Conservation (phyloP, 1,284 basidiomycete genomes). For the Leccinum pseudoinsigne region DNA sequence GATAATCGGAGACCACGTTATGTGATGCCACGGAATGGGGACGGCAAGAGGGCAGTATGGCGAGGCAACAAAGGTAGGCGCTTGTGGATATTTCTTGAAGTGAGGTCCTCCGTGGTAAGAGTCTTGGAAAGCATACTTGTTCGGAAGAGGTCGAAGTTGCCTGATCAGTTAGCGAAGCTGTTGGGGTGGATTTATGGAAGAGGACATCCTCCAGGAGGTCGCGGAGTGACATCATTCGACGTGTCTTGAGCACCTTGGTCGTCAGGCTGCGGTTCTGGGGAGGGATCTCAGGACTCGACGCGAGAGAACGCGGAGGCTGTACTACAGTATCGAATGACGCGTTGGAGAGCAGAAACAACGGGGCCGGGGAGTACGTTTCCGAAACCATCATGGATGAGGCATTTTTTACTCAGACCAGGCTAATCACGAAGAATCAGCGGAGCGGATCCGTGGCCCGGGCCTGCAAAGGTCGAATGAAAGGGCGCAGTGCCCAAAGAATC, state of each 20-base stretch:
- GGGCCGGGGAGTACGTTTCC: constrained; percentile 17
- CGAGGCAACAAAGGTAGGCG: constrained; percentile 9
- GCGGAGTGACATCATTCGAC: constrained; percentile 18
- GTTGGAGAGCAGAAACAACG: constrained; percentile 13
- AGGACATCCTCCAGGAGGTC: constrained; percentile 5
- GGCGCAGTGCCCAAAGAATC: constrained; percentile 19
- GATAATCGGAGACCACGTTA: constrained; percentile 34
- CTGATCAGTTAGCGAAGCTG: constrained; percentile 2
- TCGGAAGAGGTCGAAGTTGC: constrained; percentile 7
- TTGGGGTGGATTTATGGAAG: constrained; percentile 10
- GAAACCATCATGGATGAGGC: background rate
- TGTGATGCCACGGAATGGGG: constrained; percentile 27
- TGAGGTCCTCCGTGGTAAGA: background rate
- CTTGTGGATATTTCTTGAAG: constrained; percentile 2
- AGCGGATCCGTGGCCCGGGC: constrained; percentile 5
- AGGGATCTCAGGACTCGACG: constrained; percentile 4
- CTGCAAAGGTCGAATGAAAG: constrained; percentile 15
- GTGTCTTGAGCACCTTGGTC: constrained; percentile 12
- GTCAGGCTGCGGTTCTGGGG: constrained; percentile 5
- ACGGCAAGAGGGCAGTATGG: constrained; percentile 20
- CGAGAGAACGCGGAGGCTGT: constrained; percentile 9
- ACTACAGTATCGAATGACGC: constrained; percentile 7
- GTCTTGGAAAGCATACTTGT: background rate
- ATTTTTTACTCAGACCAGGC: background rate
- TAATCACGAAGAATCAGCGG: constrained; percentile 15